Evolutionary conservation across 1,284 basidiomycete species (phyloP), one percentile per base, ranked within the genome.

Genomic region (Papiliotrema laurentii): DNA sequence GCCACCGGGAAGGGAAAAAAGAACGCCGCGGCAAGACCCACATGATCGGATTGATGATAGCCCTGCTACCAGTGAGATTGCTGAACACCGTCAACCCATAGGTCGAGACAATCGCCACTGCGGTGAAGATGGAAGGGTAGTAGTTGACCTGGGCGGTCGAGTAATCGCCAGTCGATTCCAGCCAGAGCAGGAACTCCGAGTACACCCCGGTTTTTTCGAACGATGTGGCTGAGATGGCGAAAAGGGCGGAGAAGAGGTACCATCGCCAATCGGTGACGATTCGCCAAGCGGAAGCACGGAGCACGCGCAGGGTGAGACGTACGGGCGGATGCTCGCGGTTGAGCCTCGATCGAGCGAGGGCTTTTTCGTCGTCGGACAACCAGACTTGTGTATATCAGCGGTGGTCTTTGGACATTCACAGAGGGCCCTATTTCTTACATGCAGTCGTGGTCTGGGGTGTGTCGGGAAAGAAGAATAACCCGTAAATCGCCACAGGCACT

Each of bases 1-100:
- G n/a, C n/a, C n/a, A n/a, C n/a, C n/a, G n/a, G n/a, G n/a, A n/a
- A n/a, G n/a, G n/a, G n/a, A n/a, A n/a, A n/a, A n/a, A n/a, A n/a
- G n/a, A n/a, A n/a, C n/a, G n/a, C n/a, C n/a, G n/a, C n/a, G n/a
- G n/a, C n/a, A 51, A 11, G 53, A 43, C 6, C 25, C 37, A 59
- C 68, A 70, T 70, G 53, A 70, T 64, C 9, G 60, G 57, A 57
- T 70, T 71, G 45, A 68, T 59, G 49, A 68, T 59, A 53, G 69
- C 68, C 14, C 68, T 60, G 41, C 67, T 68, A 7, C 58, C 53
- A 0, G 60, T 63, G 9, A 46, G 45, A 46, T 71, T 67, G 38
- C 55, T 61, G 45, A 60, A 57, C 9, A 66, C 52, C 7, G 67
- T 69, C 46, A 68, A 53, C 16, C 50, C 33, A 50, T 66, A 67